Percentiles rank a stretch among this genome's conserved stretches.
Evolutionary conservation across 176 grass and related monocot genomes (phyloP).

Genomic region (Eragrostis curvula): DNA sequence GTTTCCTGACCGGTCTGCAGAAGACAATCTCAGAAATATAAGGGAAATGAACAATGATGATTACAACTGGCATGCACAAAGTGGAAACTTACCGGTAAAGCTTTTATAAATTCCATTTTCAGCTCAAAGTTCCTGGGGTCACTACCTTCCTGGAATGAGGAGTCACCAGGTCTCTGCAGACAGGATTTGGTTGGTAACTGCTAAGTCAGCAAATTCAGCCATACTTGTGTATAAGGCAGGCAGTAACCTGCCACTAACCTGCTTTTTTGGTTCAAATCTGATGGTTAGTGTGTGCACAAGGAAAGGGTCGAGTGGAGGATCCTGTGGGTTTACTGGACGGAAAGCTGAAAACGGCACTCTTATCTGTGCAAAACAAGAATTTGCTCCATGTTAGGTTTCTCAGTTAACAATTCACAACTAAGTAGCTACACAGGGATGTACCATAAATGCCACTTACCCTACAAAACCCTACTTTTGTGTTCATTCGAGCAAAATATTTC

Average conservation of each 20-base stretch:
- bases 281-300: conserved; percentile 98
- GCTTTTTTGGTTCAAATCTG: conserved; percentile 92
- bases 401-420: background rate
- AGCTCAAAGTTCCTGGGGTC: conserved; percentile 95
- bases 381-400: background rate
- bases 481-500: conserved; percentile 93
- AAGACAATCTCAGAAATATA: conserved; percentile 17
- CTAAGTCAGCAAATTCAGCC: background rate
- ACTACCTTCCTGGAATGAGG: conserved; percentile 56
- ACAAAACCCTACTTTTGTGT: conserved; percentile 94
- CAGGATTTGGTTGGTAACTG: conserved; percentile 21
- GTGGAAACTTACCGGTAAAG: conserved; percentile 83
- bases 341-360: conserved; percentile 96
- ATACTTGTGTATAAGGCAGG: background rate
- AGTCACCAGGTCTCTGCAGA: conserved; percentile 81
- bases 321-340: conserved; percentile 79
- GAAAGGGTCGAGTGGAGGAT: conserved; percentile 93
- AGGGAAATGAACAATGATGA: background rate
- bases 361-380: conserved; percentile 61
- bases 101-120: conserved; percentile 95
- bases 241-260: conserved; percentile 49
- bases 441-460: conserved; percentile 65
- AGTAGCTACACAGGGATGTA: background rate
- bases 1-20: conserved; percentile 85
- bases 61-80: background rate